Evolutionary conservation across 1,284 basidiomycete species (phyloP).

Genomic region (Ceratobasidium papillatum): DNA sequence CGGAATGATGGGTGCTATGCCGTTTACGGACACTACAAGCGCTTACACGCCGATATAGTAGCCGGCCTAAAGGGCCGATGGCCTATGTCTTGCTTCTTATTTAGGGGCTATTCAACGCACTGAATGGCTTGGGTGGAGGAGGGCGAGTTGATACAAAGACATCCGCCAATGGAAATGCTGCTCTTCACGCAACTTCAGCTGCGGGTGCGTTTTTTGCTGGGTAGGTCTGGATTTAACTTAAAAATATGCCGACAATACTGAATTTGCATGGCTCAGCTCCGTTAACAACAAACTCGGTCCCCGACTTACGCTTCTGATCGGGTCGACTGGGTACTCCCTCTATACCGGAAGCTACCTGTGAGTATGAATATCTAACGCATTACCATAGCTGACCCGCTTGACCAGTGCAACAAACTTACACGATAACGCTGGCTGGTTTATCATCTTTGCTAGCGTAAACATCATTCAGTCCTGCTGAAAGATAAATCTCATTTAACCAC

Average conservation of each 20-base stretch:
- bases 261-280: conserved; percentile 57
- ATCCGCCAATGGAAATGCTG: conserved; percentile 68
- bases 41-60: too few species aligned
- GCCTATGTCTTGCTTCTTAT: too few species aligned
- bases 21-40: too few species aligned
- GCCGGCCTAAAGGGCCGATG: too few species aligned
- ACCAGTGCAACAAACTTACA: conserved; percentile 73
- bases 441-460: conserved; percentile 69
- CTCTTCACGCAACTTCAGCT: conserved; percentile 75
- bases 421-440: conserved; percentile 65
- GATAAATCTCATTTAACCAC: neutral
- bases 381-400: conserved; percentile 47
- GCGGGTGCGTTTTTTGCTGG: conserved; percentile 49
- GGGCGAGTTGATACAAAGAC: conserved; percentile 69
- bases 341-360: conserved; percentile 79
- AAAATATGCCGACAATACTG: neutral
- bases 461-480: too few species aligned
- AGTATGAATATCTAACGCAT: conserved; percentile 12
- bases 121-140: conserved; percentile 65
- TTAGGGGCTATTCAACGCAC: conserved; percentile 56
- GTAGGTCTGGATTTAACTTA: conserved; percentile 24
- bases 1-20: too few species aligned
- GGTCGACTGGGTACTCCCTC: conserved; percentile 73
- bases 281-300: conserved; percentile 82
- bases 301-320: conserved; percentile 72